These are phyloP conservation scores for Schoenoplectus triqueter DNA, from an alignment of 202 grass and related monocot species.

Conservation along the genomic window DNA sequence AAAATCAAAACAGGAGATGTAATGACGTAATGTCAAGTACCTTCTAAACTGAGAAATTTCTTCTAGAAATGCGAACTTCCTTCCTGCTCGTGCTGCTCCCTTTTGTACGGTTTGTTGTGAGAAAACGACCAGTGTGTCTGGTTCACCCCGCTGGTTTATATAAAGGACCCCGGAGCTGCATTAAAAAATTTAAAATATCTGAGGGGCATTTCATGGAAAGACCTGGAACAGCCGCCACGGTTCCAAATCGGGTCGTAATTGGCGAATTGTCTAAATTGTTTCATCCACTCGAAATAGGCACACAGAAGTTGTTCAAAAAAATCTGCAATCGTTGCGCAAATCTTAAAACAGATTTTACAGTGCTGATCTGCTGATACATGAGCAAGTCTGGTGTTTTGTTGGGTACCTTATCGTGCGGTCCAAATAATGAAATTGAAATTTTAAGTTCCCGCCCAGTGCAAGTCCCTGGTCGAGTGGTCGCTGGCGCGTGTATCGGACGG, in stretches of 20 bases:
- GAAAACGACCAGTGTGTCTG: neutral
- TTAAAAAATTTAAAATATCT: slow-evolving; percentile 18
- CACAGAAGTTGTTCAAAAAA: neutral
- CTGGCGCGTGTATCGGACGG: slow-evolving; percentile 53
- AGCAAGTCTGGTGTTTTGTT: accelerated
- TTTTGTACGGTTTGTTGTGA: neutral
- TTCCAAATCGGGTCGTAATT: slow-evolving; percentile 35
- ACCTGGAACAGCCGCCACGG: slow-evolving; percentile 46
- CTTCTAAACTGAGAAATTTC: slow-evolving; percentile 28
- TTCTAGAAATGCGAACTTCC: slow-evolving; percentile 41
- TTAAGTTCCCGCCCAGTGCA: slow-evolving; percentile 39
- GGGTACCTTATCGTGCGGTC: neutral
- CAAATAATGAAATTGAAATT: slow-evolving; percentile 42
- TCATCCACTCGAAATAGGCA: neutral
- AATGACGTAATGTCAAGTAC: neutral
- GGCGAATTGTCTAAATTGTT: slow-evolving; percentile 12
- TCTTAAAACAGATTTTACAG: accelerated
- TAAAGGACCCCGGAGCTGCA: slow-evolving; percentile 12
- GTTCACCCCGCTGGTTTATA: neutral
- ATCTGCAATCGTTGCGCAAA: neutral
- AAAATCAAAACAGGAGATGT: neutral
- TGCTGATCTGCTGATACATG: accelerated
- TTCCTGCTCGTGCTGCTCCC: neutral
- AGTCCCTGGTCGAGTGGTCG: slow-evolving; percentile 4
- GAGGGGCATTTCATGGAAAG: slow-evolving; percentile 55